These are phyloP conservation scores for Huiozyma naganishii DNA, from an alignment of 805 yeast genomes.

Conservation along the genomic window DNA sequence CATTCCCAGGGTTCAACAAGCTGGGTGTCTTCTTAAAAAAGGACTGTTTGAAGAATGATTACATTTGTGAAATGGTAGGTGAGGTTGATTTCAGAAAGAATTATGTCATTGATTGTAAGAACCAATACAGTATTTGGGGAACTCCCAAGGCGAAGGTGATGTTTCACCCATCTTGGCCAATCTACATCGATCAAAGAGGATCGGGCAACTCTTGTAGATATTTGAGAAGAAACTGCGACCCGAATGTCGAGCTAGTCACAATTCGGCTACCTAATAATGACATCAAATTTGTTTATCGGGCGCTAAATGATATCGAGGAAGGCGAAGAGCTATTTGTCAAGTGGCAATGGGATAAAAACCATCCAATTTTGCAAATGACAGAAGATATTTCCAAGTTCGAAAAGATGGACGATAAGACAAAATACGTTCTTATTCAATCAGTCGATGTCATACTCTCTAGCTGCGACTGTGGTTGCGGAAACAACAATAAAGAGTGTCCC, in stretches of 20 bases:
- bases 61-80: constrained; percentile 58
- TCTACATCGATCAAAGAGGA: constrained; percentile 70
- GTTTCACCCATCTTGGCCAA: constrained; percentile 43
- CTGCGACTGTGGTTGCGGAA: constrained; percentile 49
- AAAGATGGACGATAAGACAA: constrained; percentile 41
- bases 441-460: constrained; percentile 52
- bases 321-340: constrained; percentile 66
- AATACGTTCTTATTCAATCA: constrained; percentile 45
- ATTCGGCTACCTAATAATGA: constrained; percentile 24
- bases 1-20: constrained; percentile 65
- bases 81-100: constrained; percentile 53
- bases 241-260: constrained; percentile 59
- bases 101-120: constrained; percentile 54
- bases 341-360: constrained; percentile 82
- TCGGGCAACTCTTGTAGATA: constrained; percentile 79
- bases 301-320: constrained; percentile 44
- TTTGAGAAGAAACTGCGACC: constrained; percentile 62
- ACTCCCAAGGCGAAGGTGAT: constrained; percentile 51
- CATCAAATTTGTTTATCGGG: constrained; percentile 46
- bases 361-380: constrained; percentile 55
- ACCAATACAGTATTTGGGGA: constrained; percentile 71
- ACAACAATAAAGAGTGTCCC: constrained; percentile 40
- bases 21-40: constrained; percentile 46
- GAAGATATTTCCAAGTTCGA: constrained; percentile 40
- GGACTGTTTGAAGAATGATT: constrained; percentile 35